Evolutionary conservation across 257 asterid species (phyloP).

Genomic region (Solanum ahanhuiri): DNA sequence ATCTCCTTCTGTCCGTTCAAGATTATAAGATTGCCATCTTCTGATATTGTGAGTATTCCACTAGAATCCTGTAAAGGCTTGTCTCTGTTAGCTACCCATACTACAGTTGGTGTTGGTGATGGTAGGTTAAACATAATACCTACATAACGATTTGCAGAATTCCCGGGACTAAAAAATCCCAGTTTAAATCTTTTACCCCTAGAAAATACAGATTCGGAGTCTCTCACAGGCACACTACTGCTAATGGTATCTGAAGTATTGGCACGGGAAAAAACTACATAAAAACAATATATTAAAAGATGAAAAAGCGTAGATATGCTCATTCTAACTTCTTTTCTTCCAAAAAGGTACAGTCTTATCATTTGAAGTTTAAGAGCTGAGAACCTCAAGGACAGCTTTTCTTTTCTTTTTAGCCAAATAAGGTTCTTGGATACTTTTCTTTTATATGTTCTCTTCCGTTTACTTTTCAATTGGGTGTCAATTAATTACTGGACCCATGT

Average conservation of each 20-base stretch:
- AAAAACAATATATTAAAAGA: background rate
- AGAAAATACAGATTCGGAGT: slow-evolving; percentile 4
- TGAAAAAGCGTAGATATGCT: background rate
- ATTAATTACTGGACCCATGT: background rate
- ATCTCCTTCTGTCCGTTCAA: slow-evolving; percentile 7
- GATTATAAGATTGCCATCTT: slow-evolving; percentile 33
- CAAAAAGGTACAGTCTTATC: background rate
- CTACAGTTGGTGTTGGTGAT: background rate
- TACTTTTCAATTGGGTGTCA: background rate
- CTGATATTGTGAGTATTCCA: slow-evolving; percentile 21
- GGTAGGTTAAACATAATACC: slow-evolving; percentile 27
- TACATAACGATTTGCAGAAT: slow-evolving; percentile 7
- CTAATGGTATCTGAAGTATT: background rate
- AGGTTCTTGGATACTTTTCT: background rate
- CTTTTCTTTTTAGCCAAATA: background rate
- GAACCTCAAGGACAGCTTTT: background rate
- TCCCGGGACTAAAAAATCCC: slow-evolving; percentile 21
- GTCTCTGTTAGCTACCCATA: slow-evolving; percentile 9
- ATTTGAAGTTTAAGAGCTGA: background rate
- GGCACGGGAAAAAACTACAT: background rate
- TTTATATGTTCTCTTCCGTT: background rate
- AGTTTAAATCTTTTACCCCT: too few species aligned
- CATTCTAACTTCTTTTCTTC: background rate
- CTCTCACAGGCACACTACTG: background rate
- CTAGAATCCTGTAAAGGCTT: slow-evolving; percentile 22